Evolutionary conservation across 1,284 basidiomycete genomes (phyloP).

Genomic region (Trametes sp.): DNA sequence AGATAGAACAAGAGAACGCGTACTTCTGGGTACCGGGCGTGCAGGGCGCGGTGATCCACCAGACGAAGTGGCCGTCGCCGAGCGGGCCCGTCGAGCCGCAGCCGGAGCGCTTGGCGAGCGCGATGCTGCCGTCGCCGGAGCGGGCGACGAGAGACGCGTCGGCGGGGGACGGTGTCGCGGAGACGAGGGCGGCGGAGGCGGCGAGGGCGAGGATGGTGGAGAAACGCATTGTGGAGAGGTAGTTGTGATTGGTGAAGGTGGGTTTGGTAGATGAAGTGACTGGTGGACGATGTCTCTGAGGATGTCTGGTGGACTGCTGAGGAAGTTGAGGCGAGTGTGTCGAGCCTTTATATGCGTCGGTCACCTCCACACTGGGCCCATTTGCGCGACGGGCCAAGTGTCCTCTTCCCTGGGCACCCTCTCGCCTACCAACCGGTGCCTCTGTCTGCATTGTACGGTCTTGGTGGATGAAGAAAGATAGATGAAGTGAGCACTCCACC

Average conservation of each 20-base stretch:
- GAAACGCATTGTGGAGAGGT: slow-evolving; percentile 3
- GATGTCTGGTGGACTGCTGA: not conserved
- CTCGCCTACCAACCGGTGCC: not conserved
- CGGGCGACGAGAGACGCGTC: slow-evolving; percentile 15
- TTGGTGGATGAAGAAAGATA: not conserved
- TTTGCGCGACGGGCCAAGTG: not conserved
- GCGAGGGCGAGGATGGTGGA: slow-evolving; percentile 14
- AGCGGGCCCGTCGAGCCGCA: slow-evolving; percentile 19
- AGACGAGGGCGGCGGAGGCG: slow-evolving; percentile 7
- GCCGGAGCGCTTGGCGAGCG: slow-evolving; percentile 10
- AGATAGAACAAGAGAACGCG: not conserved
- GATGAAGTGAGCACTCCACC: not conserved
- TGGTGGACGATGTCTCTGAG: not conserved
- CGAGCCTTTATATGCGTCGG: not conserved
- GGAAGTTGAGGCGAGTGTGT: not conserved
- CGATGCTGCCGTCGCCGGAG: slow-evolving; percentile 9
- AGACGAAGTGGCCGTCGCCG: slow-evolving; percentile 15
- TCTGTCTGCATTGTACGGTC: not conserved
- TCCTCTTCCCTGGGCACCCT: not conserved
- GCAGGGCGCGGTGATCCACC: slow-evolving; percentile 11
- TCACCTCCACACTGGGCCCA: not conserved
- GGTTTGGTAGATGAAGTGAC: too few relatives aligned
- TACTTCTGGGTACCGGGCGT: slow-evolving; percentile 7
- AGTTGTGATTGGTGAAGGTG: not conserved
- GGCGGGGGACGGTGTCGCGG: slow-evolving; percentile 6